Conservation (phyloP, 2,329 filamentous ascomycete species). For the Fusarium coicis region DNA sequence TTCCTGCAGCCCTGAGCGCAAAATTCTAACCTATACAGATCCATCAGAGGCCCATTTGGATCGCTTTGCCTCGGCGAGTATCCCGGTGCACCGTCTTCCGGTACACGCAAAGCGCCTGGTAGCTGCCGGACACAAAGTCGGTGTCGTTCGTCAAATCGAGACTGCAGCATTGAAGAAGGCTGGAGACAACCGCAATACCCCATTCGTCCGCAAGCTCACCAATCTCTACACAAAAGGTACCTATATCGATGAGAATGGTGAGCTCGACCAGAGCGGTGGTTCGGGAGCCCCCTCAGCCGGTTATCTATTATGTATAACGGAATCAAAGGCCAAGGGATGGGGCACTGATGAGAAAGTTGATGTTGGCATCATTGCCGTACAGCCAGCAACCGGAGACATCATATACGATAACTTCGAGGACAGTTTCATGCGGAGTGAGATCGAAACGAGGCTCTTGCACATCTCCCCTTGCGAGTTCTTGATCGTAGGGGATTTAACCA, state of each 20-base stretch:
- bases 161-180: conserved; percentile 96
- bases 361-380: conserved; percentile 91
- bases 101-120: conserved; percentile 96
- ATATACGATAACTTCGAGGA: conserved; percentile 97
- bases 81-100: conserved; percentile 89
- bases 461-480: conserved; percentile 96
- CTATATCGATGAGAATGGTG: conserved; percentile 93
- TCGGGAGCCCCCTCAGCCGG: conserved; percentile 71
- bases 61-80: conserved; percentile 93
- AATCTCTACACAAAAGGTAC: conserved; percentile 98
- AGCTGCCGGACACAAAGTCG: conserved; percentile 93
- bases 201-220: conserved; percentile 91
- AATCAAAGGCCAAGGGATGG: conserved; percentile 79
- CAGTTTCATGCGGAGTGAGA: conserved; percentile 95
- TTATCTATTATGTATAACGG: conserved; percentile 93
- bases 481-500: conserved; percentile 89
- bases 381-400: conserved; percentile 94
- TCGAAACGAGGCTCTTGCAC: conserved; percentile 94
- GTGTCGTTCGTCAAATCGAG: conserved; percentile 92
- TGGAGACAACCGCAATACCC: conserved; percentile 91
- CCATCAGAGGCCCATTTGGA: conserved; percentile 91
- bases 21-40: conserved; percentile 56
- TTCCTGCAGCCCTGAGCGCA: conserved; percentile 16
- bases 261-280: conserved; percentile 66
- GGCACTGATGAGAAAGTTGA: conserved; percentile 94